phyloP scores from a whole-genome alignment of 805 yeast genomes.

The Myxozyma neglecta region DNA sequence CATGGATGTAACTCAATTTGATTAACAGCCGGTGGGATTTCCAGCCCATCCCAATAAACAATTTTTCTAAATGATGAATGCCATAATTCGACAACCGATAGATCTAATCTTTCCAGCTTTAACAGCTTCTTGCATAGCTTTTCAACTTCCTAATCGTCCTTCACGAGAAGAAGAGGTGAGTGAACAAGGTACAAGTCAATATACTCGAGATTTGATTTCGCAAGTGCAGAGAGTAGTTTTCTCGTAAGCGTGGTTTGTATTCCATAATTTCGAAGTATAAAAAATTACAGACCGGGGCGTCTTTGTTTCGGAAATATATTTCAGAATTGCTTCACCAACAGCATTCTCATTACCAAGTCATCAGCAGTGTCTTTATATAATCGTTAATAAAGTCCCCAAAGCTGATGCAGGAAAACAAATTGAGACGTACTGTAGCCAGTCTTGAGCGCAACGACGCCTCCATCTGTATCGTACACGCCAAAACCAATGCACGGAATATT shows the following conservation, averaged over 20 bases:
- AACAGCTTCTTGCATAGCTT: constrained; percentile 58
- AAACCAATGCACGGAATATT: constrained; percentile 20
- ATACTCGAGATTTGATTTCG: constrained; percentile 57
- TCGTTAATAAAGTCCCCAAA: background rate
- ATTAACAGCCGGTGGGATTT: constrained; percentile 62
- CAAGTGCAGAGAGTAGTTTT: constrained; percentile 56
- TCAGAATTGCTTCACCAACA: constrained; percentile 57
- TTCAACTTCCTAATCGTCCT: constrained; percentile 51
- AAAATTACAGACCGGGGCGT: constrained; percentile 59
- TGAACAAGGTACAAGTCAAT: constrained; percentile 72
- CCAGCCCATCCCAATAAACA: constrained; percentile 50
- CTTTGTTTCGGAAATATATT: constrained; percentile 51
- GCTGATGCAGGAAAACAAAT: too few relatives aligned
- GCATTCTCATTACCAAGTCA: constrained; percentile 61
- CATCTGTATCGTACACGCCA: constrained; percentile 17
- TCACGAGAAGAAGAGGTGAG: constrained; percentile 43
- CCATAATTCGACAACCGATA: constrained; percentile 68
- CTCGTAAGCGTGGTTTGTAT: constrained; percentile 59
- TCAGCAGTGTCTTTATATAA: constrained; percentile 56
- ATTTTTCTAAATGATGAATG: constrained; percentile 54
- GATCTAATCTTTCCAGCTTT: constrained; percentile 50
- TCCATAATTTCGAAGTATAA: constrained; percentile 76
- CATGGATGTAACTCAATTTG: constrained; percentile 63
- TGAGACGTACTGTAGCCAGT: constrained; percentile 52
- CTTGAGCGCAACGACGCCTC: constrained; percentile 54